Evolutionary conservation across 176 grass and related monocot species (phyloP), one percentile per base, ranked within the genome.

Genomic region (Puccinellia tenuiflora): DNA sequence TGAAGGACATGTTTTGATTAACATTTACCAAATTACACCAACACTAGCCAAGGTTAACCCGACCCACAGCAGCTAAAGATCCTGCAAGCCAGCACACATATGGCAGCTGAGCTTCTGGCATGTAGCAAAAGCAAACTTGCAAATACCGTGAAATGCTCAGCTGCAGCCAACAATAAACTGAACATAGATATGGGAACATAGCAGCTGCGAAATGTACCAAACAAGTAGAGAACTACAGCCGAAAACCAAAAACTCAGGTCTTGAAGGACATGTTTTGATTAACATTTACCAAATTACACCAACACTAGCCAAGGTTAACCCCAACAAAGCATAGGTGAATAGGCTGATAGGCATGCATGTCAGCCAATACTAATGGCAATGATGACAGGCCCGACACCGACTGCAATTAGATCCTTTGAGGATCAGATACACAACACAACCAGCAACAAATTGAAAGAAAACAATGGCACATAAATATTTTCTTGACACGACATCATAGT

Each of bases 391-490:
- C 3, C 14, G 34, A 90, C 83, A 72, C 35, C 6, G 54, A 82
- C 65, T 30, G 70, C 84, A 83, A 63, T 72, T 82, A 73, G 84
- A 86, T 83, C 83, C 88, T 90, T 82, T 83, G 73, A 73, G 88
- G 88, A 86, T 86, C 84, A 28, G 84, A 79, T 79, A 78, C 79
- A 89, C 78, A 90, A 89, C 78, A 90, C 73, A 40, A 79, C 83
- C 73, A 24, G 46, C 55, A 66, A 86, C 83, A 90, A 73, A 90
- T 66, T 40, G 26, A 31, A 86, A 86, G 83, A 28, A 78, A 86
- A 86, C 22, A 90, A 86, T 83, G 65, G 73, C 79, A 64, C 84
- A 79, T 7, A n/a, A 65, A 83, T 43, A 64, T 46, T 79, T 74
- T 57, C 47, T 90, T 54, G 55, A 72, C 74, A 73, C 21, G 46